Percentiles rank a stretch among this genome's conserved stretches.
Conservation (phyloP, 2,329 filamentous ascomycete species). For the Pseudogymnoascus sp. region DNA sequence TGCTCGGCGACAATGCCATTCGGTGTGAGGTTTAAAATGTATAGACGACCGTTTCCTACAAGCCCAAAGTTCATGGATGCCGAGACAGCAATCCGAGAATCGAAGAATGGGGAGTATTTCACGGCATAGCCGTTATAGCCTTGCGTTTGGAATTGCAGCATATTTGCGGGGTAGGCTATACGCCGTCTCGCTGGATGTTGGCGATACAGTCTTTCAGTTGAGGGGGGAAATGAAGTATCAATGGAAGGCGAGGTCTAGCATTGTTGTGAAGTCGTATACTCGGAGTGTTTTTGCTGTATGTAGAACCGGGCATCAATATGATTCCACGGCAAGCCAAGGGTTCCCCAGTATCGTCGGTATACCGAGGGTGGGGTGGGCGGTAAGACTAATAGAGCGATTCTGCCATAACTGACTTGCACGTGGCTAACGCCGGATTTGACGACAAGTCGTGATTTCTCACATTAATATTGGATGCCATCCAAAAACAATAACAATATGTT, state of each 20-base stretch:
- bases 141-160: conserved; percentile 90
- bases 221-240: neutral
- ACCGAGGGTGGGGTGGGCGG: conserved; percentile 6
- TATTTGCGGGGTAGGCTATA: conserved; percentile 32
- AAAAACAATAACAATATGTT: neutral
- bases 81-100: conserved; percentile 85
- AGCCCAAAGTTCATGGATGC: conserved; percentile 93
- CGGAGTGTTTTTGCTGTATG: neutral
- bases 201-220: neutral
- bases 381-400: neutral
- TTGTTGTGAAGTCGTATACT: conserved; percentile 4
- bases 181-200: neutral
- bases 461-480: neutral
- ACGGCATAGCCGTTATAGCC: conserved; percentile 95
- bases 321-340: neutral
- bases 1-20: conserved; percentile 80
- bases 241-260: neutral
- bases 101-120: conserved; percentile 98
- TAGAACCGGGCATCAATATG: conserved; percentile 1
- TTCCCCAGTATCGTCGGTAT: neutral
- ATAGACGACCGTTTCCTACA: conserved; percentile 89
- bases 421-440: neutral
- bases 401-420: neutral
- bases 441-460: neutral
- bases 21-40: conserved; percentile 73